Evolutionary conservation across 2,329 filamentous ascomycete genomes (phyloP), one percentile per base, ranked within the genome.

Genomic region (Cladophialophora exuberans): DNA sequence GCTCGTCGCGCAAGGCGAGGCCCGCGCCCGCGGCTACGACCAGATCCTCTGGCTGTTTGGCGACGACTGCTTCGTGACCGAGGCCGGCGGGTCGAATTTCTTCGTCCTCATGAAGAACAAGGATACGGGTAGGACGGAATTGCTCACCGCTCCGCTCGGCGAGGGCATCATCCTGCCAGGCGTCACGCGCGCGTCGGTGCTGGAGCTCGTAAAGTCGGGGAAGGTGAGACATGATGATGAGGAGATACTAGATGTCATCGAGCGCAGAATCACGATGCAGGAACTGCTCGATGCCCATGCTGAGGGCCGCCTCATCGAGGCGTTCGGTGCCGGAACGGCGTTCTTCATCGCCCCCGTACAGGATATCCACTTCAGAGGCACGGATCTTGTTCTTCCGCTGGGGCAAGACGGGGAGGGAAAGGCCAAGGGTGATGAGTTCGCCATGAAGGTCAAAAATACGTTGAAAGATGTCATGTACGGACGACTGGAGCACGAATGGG

Each of bases 31-130:
- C 35, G 92, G 93, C 0, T 97, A 85, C 73, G 83, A 93, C 68
- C 93, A 97, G 79, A 87, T 97, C 52, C 81, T 97, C n/a, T 97
- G 92, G 92, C 80, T 97, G 46, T 94, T 96, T 67, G 90, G 90
- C 1, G 72, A 83, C 35, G 80, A 93, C 64, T 83, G 83, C 48
- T 83, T 84, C 68, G 91, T 95, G 61, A 97, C 92, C 2, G 92
- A 97, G 76, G 92, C 92, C 2, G 92, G 92, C 3, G 92, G 90
- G 10, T 89, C 85, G 67, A 97, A 97, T 75, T 96, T 96, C 76
- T 96, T 97, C 67, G 79, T 96, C 6, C 77, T 96, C 10, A 91
- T 88, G 89, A 26, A 56, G 5, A 57, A 57, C n/a, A 31, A 36
- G 26, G 81, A 86, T 64, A 73, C 70, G 0, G 85, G 82, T 6